Conservation (phyloP, 306 rosid species). For the Prunus mira region DNA sequence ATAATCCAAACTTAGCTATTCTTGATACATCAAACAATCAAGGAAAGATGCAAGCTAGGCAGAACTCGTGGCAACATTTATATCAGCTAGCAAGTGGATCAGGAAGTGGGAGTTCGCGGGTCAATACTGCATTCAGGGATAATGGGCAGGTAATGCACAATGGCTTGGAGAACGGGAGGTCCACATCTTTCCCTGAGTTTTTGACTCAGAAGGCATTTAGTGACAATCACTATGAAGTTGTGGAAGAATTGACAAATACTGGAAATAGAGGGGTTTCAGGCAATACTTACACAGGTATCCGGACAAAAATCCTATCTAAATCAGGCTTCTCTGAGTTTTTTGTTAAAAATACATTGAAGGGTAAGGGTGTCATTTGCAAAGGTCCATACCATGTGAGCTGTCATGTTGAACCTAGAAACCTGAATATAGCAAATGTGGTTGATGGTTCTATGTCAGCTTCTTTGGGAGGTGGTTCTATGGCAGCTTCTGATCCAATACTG, state of each 20-base stretch:
- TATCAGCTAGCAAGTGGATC: constrained; percentile 64
- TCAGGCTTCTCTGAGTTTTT: constrained; percentile 86
- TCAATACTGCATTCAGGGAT: constrained; percentile 36
- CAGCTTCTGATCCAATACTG: constrained; percentile 34
- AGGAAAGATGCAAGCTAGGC: constrained; percentile 41
- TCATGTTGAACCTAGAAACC: constrained; percentile 41
- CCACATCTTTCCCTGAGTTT: constrained; percentile 42
- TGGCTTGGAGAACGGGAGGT: constrained; percentile 47
- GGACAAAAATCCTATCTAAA: constrained; percentile 79
- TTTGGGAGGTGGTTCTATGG: constrained; percentile 18
- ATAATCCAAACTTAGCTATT: constrained; percentile 53
- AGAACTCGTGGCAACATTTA: constrained; percentile 60
- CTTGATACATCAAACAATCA: constrained; percentile 57
- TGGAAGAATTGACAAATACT: constrained; percentile 43
- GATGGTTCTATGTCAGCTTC: constrained; percentile 36
- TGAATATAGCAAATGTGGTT: constrained; percentile 37
- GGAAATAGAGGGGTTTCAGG: constrained; percentile 45
- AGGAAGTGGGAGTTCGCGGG: constrained; percentile 49
- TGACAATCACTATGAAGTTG: constrained; percentile 46
- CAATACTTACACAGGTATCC: constrained; percentile 46
- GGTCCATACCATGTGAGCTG: constrained; percentile 40
- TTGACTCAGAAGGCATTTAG: constrained; percentile 43
- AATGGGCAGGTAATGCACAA: constrained; percentile 44
- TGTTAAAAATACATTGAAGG: constrained; percentile 70
- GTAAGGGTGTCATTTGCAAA: constrained; percentile 67